Evolutionary conservation across 2,329 filamentous ascomycete genomes (phyloP).

Genomic region (Fusarium sp.): DNA sequence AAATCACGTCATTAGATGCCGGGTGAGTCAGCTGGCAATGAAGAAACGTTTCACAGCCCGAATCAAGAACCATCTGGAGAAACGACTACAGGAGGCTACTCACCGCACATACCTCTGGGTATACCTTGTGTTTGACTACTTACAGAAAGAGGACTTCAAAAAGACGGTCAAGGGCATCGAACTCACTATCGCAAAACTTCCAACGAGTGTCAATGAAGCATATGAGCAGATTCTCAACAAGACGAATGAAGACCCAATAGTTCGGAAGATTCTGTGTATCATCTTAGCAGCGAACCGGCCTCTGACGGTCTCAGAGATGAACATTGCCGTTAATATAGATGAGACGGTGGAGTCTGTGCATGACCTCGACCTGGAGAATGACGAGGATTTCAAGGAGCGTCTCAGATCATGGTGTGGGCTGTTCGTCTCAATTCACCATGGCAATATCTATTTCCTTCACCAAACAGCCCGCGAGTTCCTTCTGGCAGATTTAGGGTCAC

Average conservation of each 20-base stretch:
- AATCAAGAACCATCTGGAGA: slow-evolving; percentile 33
- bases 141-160: slow-evolving; percentile 40
- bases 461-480: slow-evolving; percentile 51
- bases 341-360: slow-evolving; percentile 10
- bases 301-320: slow-evolving; percentile 46
- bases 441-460: slow-evolving; percentile 48
- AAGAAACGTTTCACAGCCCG: slow-evolving; percentile 5
- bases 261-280: slow-evolving; percentile 40
- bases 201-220: slow-evolving; percentile 45
- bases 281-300: slow-evolving; percentile 45
- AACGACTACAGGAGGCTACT: slow-evolving; percentile 25
- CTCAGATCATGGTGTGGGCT: slow-evolving; percentile 45
- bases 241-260: slow-evolving; percentile 11
- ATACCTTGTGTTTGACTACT: slow-evolving; percentile 50
- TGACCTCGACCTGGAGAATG: slow-evolving; percentile 41
- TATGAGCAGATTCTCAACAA: slow-evolving; percentile 47
- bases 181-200: slow-evolving; percentile 39
- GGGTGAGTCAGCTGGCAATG: slow-evolving; percentile 37
- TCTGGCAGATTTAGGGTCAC: slow-evolving; percentile 20
- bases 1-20: slow-evolving; percentile 48
- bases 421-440: slow-evolving; percentile 45
- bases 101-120: slow-evolving; percentile 55
- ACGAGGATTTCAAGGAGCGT: slow-evolving; percentile 27
- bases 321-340: slow-evolving; percentile 41
- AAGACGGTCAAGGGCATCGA: slow-evolving; percentile 35